Evolutionary conservation across 805 yeast species (phyloP).

Genomic region (Lachancea sp.): DNA sequence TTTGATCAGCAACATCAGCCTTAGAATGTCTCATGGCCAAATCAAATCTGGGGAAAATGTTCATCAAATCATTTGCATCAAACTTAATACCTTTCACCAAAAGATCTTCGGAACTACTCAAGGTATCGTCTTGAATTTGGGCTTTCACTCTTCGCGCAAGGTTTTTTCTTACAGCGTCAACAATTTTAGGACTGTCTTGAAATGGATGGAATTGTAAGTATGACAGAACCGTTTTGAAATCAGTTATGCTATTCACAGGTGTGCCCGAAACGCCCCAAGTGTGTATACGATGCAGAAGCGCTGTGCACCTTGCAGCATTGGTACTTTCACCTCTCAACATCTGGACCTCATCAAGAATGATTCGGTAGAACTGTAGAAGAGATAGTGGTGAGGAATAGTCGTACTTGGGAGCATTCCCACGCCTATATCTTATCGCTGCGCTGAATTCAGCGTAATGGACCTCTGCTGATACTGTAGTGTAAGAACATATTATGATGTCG

Average conservation of each 20-base stretch:
- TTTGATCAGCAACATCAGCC: slow-evolving; percentile 70
- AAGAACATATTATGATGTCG: slow-evolving; percentile 80
- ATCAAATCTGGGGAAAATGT: slow-evolving; percentile 49
- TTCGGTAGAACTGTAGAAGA: slow-evolving; percentile 79
- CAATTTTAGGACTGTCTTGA: slow-evolving; percentile 28
- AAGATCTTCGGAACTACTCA: not conserved
- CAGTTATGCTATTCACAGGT: slow-evolving; percentile 64
- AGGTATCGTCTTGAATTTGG: not conserved
- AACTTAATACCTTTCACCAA: slow-evolving; percentile 20
- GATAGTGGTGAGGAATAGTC: slow-evolving; percentile 80
- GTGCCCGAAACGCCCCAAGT: slow-evolving; percentile 99
- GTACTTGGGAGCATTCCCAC: slow-evolving; percentile 29
- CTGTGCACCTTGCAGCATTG: slow-evolving; percentile 73
- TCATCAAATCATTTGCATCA: slow-evolving; percentile 38
- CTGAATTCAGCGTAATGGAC: slow-evolving; percentile 72
- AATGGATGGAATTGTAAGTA: slow-evolving; percentile 69
- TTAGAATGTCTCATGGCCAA: slow-evolving; percentile 69
- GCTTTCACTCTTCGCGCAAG: not conserved
- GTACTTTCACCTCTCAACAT: slow-evolving; percentile 70
- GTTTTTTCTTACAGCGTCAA: slow-evolving; percentile 5
- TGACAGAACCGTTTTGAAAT: slow-evolving; percentile 62
- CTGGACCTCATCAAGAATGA: slow-evolving; percentile 90
- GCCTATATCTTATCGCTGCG: slow-evolving; percentile 37
- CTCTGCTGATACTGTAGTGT: slow-evolving; percentile 63
- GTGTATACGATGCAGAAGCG: slow-evolving; percentile 74